Evolutionary conservation across 1,139 yeast genomes (phyloP), one percentile per base, ranked within the genome.

Genomic region (Nakaseomyces kungkrabaensis): DNA sequence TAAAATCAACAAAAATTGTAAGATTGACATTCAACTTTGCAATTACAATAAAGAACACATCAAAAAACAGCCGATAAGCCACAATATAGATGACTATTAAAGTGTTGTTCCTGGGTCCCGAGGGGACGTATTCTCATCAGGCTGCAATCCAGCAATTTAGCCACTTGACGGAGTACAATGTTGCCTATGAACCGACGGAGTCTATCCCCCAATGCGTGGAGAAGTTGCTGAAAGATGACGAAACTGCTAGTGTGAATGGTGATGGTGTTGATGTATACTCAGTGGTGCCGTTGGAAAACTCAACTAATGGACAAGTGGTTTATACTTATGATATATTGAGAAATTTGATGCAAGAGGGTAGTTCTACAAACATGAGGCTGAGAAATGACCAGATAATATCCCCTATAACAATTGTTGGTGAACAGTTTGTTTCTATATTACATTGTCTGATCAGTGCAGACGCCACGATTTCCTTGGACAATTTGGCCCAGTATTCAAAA

Each of bases 251-350:
- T 11, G 57, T 61, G 4, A 17, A 17, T 17, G 22, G 22, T 17
- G 22, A 17, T 17, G 22, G 22, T 17, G 22, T 17, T 17, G 82
- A 81, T 24, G 84, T 82, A 51, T 83, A 73, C 60, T 82, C 95
- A 0, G 84, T 89, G n/a, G 85, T 92, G 0, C 98, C 98, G 0
- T 78, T 87, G 58, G 97, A 90, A 61, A 92, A 92, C 68, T 88
- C 97, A 4, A 85, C 97, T 7, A 92, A 92, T 65, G 98, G 98
- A 0, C 92, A 85, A 58, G 98, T 92, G 4, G 84, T 83, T 1
- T 79, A 82, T 63, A 87, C 96, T 0, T 82, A 86, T 62, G 96
- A 89, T 63, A 71, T 88, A 17, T 72, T 90, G 36, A 72, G 95
- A 54, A 90, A 85, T 61, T 75, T 84, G 80, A 76, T 74, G 65